Evolutionary conservation across 352 stramenopile species (phyloP).

Genomic region (Phytophthora citrophthora): DNA sequence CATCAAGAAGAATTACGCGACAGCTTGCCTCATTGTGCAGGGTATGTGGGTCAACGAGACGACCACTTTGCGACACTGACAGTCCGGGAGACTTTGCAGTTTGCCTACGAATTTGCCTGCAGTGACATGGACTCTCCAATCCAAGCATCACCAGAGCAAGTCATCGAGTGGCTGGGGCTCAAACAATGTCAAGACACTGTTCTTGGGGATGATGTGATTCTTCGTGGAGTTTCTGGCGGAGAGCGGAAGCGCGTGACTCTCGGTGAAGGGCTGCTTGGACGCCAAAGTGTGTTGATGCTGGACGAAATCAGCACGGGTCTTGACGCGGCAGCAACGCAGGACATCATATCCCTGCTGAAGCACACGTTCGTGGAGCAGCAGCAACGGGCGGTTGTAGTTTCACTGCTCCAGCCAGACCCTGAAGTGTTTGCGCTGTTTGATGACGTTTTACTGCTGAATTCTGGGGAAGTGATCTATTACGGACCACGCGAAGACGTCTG

Average conservation of each 20-base stretch:
- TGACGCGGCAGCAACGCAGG: constrained; percentile 38
- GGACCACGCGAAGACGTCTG: constrained; percentile 45
- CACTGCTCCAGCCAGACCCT: constrained; percentile 26
- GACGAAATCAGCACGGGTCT: constrained; percentile 48
- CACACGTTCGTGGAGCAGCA: constrained; percentile 41
- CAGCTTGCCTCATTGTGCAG: constrained; percentile 18
- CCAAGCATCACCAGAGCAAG: constrained; percentile 11
- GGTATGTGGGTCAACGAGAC: constrained; percentile 58
- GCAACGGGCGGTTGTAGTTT: constrained; percentile 53
- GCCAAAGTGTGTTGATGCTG: constrained; percentile 72
- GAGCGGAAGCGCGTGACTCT: constrained; percentile 90
- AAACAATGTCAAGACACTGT: constrained; percentile 50
- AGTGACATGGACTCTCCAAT: neutral
- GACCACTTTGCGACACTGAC: constrained; percentile 86
- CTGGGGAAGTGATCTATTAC: constrained; percentile 79
- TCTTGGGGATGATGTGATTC: constrained; percentile 41
- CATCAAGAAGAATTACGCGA: constrained; percentile 6
- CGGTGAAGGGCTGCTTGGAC: constrained; percentile 79
- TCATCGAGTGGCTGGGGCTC: constrained; percentile 36
- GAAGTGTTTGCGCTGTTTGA: constrained; percentile 68
- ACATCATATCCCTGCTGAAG: constrained; percentile 79
- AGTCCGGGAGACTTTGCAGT: constrained; percentile 90
- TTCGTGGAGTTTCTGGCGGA: constrained; percentile 75
- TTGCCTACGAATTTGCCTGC: constrained; percentile 82
- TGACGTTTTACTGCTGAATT: constrained; percentile 78